phyloP scores from a whole-genome alignment of 2,329 filamentous ascomycete genomes.

The Fusarium sp. region DNA sequence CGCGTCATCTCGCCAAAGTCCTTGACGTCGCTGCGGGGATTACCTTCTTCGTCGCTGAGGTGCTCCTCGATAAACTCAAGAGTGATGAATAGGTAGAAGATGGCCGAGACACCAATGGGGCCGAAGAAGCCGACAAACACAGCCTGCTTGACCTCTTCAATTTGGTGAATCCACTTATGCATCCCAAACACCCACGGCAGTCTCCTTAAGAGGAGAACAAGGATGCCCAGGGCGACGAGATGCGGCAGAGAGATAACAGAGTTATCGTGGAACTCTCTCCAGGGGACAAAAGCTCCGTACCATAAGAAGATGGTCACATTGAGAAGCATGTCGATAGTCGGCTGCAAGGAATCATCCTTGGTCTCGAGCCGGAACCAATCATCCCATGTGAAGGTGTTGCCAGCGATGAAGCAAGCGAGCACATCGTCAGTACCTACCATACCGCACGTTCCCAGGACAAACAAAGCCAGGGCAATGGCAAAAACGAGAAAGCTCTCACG shows the following conservation, averaged over 20 bases:
- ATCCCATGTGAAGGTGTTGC: conserved; percentile 91
- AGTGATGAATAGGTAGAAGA: conserved; percentile 89
- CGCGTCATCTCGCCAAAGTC: conserved; percentile 74
- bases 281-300: conserved; percentile 89
- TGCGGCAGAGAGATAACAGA: conserved; percentile 78
- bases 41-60: conserved; percentile 67
- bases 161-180: conserved; percentile 82
- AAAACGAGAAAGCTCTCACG: conserved; percentile 90
- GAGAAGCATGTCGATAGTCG: conserved; percentile 93
- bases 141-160: conserved; percentile 79
- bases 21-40: conserved; percentile 52
- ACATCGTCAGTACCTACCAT: conserved; percentile 91
- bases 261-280: conserved; percentile 76
- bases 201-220: conserved; percentile 82
- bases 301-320: conserved; percentile 91
- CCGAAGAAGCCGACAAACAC: conserved; percentile 94
- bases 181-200: conserved; percentile 81
- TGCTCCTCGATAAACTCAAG: conserved; percentile 75
- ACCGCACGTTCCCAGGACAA: conserved; percentile 88
- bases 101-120: conserved; percentile 88
- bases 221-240: conserved; percentile 77
- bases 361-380: conserved; percentile 95
- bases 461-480: conserved; percentile 85
- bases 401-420: conserved; percentile 91
- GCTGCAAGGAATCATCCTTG: conserved; percentile 90